Evolutionary conservation across 1,284 basidiomycete genomes (phyloP), one percentile per base, ranked within the genome.

Genomic region (Cryptococcus sp.): DNA sequence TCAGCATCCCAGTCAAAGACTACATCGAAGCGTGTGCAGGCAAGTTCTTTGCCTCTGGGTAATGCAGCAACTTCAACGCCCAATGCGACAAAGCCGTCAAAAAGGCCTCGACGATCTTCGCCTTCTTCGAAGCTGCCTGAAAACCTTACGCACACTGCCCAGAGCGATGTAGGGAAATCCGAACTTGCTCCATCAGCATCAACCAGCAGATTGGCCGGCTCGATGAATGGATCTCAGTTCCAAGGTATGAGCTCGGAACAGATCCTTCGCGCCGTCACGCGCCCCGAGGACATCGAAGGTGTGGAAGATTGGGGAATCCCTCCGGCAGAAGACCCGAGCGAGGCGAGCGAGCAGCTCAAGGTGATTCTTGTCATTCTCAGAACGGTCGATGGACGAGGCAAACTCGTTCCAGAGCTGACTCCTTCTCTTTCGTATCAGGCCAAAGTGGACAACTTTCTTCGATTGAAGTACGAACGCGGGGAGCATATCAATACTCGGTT

Each of bases 401-500:
- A 25, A n/a, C 11, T 20, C 8, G 37, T 40, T 5, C 16, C 16
- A 22, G 38, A 25, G 46, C 38, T 54, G 34, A 41, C n/a, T 10
- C 29, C 8, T 10, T 34, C 13, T 13, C 13, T 29, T 44, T 5
- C 20, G 34, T 7, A 49, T 0, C 68, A 93, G 91, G 82, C 84
- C 2, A 94, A 94, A 75, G 83, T 93, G 17, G 78, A 83, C 0
- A 86, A 88, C 58, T 98, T 89, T 69, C 84, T 86, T 58, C 73
- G 80, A 5, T 83, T 93, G 56, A 95, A 92, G 75, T 80, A 87
- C 62, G 82, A 85, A 55, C 85, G 88, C n/a, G 80, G 79, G 0
- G 87, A 87, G 62, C 93, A 96, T 73, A 97, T 96, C 80, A 98
- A 98, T 75, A 90, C 93, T 73, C 89, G 89, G 0, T 84, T 99